These are phyloP conservation scores for Dillenia suffruticosa DNA, from an alignment of 164 flowering plant species.

Conservation along the genomic window DNA sequence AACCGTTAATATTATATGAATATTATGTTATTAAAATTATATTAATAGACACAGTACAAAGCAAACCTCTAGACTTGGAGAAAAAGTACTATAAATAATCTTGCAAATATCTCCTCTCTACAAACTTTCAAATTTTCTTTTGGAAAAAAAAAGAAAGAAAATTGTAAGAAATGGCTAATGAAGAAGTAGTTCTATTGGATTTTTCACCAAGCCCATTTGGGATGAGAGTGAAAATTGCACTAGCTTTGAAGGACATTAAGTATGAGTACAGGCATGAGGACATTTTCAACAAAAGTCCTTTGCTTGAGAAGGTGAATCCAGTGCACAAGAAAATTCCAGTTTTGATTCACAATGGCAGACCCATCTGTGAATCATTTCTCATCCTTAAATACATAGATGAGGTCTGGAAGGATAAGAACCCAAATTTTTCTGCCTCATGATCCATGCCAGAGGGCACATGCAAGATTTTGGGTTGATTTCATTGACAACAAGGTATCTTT, in stretches of 20 bases:
- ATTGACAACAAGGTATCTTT: constrained; percentile 16
- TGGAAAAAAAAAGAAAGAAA: too few species aligned
- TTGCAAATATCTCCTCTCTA: too few species aligned
- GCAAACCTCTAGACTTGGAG: too few species aligned
- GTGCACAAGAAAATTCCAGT: constrained; percentile 27
- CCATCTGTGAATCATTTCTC: constrained; percentile 16
- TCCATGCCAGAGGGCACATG: constrained; percentile 12
- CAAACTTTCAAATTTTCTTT: too few species aligned
- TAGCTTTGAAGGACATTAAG: constrained; percentile 26
- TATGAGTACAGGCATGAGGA: constrained; percentile 26
- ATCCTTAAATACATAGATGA: constrained; percentile 23
- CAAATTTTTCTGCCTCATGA: constrained; percentile 14
- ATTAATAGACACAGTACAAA: too few species aligned
- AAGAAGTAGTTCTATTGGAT: constrained; percentile 20
- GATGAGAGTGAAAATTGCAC: constrained; percentile 30
- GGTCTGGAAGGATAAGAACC: constrained; percentile 13
- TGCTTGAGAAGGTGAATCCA: constrained; percentile 21
- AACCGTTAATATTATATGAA: too few species aligned
- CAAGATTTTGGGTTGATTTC: constrained; percentile 27
- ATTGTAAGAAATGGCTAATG: constrained; percentile 16
- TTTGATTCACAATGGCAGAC: constrained; percentile 20
- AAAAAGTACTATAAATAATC: too few species aligned
- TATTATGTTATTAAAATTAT: too few species aligned
- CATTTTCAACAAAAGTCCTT: constrained; percentile 10
- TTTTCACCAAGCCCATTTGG: constrained; percentile 27